These are phyloP conservation scores for Diaporthe citriasiana DNA, from an alignment of 2,329 filamentous ascomycete species.

Conservation along the genomic window DNA sequence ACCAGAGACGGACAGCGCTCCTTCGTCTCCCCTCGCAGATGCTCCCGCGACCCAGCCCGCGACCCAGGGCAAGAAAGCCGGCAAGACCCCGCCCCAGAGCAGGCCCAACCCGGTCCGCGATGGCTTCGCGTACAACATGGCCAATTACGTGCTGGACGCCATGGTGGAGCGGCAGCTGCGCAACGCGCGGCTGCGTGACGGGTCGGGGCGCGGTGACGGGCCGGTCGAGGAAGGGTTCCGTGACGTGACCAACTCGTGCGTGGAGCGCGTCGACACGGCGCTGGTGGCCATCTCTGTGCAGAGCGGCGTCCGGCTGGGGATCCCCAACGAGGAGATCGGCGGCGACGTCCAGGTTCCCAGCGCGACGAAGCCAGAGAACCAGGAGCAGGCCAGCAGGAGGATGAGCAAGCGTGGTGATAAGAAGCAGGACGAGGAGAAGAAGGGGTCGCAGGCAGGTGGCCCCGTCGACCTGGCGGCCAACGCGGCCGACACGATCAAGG, in stretches of 20 bases:
- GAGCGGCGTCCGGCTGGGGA: constrained; percentile 45
- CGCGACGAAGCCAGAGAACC: constrained; percentile 38
- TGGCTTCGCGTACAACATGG: constrained; percentile 58
- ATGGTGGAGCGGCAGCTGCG: constrained; percentile 65
- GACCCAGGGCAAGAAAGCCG: not conserved
- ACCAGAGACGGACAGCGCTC: constrained; percentile 24
- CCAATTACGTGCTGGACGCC: constrained; percentile 57
- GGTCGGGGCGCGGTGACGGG: constrained; percentile 58
- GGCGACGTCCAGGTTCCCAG: constrained; percentile 43
- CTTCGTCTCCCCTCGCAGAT: not conserved
- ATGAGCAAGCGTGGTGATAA: constrained; percentile 3
- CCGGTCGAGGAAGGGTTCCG: constrained; percentile 54
- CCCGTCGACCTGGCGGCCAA: constrained; percentile 40
- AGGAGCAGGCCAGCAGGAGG: not conserved
- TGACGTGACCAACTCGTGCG: constrained; percentile 61
- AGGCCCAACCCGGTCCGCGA: constrained; percentile 54
- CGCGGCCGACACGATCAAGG: constrained; percentile 41
- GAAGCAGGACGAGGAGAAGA: not conserved
- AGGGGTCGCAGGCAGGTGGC: not conserved
- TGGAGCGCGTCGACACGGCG: constrained; percentile 44
- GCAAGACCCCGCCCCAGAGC: not conserved
- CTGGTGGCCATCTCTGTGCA: constrained; percentile 39
- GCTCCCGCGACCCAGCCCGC: not conserved
- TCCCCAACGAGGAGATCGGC: constrained; percentile 41
- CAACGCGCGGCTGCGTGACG: constrained; percentile 57